These are phyloP conservation scores for Podaxis sp. DNA, from an alignment of 768 basidiomycete genomes.

Conservation along the genomic window DNA sequence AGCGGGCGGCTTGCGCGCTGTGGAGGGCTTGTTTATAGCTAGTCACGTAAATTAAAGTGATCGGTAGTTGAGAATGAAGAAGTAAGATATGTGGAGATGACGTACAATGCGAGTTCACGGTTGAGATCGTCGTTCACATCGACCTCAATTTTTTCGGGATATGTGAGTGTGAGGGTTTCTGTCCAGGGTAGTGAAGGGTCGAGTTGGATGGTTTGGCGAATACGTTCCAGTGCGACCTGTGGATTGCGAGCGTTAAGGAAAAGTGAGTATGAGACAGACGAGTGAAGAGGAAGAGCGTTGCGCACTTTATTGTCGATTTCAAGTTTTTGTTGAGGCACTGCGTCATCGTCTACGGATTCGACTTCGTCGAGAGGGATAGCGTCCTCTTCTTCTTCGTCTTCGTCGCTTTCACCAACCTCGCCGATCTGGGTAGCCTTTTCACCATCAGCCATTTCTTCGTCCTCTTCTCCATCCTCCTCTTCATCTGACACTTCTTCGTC, in stretches of 20 bases:
- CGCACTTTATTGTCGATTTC: conserved; percentile 80
- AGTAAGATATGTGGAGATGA: conserved; percentile 17
- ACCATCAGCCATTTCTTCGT: conserved; percentile 43
- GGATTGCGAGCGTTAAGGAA: conserved; percentile 1
- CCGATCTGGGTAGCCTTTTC: conserved; percentile 12
- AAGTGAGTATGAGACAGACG: not conserved
- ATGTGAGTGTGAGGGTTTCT: conserved; percentile 73
- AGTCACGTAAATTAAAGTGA: conserved; percentile 4
- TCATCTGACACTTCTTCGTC: conserved; percentile 31
- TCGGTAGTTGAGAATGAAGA: not conserved
- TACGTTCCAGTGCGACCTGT: conserved; percentile 77
- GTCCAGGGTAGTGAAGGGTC: conserved; percentile 81
- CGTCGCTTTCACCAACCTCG: conserved; percentile 34
- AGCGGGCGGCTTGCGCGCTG: conserved; percentile 70
- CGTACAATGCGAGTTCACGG: conserved; percentile 94
- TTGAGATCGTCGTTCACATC: conserved; percentile 88
- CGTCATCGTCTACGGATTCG: conserved; percentile 77
- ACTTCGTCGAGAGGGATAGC: conserved; percentile 68
- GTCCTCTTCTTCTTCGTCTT: conserved; percentile 36
- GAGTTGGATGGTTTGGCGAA: conserved; percentile 74
- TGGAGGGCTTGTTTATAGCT: conserved; percentile 97
- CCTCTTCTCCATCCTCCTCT: conserved; percentile 42
- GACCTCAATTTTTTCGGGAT: conserved; percentile 70
- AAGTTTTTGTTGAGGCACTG: conserved; percentile 77
- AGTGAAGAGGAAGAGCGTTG: conserved; percentile 13